Percentiles rank a stretch among this genome's conserved stretches.
Evolutionary conservation across 257 asterid species (phyloP).

Genomic region (Plantago ovata): DNA sequence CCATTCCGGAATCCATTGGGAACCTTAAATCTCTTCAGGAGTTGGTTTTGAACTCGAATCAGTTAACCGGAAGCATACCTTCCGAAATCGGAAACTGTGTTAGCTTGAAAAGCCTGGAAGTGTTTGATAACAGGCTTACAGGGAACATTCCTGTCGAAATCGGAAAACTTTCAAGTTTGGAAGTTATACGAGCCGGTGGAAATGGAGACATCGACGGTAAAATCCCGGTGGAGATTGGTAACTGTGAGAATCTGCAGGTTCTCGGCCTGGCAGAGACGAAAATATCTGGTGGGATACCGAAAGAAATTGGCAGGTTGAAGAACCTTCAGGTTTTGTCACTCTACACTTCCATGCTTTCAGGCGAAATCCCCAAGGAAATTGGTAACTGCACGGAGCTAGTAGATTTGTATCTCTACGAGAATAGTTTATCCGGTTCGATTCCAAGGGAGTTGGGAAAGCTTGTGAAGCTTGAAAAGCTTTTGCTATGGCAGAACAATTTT

Average conservation of each 20-base stretch:
- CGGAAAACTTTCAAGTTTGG: conserved; percentile 41
- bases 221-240: conserved; percentile 56
- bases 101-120: conserved; percentile 31
- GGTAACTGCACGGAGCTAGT: conserved; percentile 70
- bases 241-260: conserved; percentile 40
- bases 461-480: conserved; percentile 51
- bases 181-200: conserved; percentile 58
- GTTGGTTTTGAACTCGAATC: conserved; percentile 1
- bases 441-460: conserved; percentile 65
- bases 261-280: conserved; percentile 69
- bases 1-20: conserved; percentile 42
- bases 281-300: conserved; percentile 58
- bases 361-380: conserved; percentile 52
- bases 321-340: conserved; percentile 56
- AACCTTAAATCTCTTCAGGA: conserved; percentile 29
- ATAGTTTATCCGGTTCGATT: conserved; percentile 52
- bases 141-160: conserved; percentile 50
- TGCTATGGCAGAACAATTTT: conserved; percentile 66
- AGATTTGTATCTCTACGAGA: conserved; percentile 54
- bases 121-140: conserved; percentile 57
- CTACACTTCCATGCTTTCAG: conserved; percentile 68
- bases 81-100: not conserved
- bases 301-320: conserved; percentile 46
- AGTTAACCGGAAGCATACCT: not conserved
- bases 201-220: conserved; percentile 55